A percentile compares a stretch with the other conserved stretches of the same genome.
These are phyloP conservation scores for Capronia americana DNA, from an alignment of 2,329 filamentous ascomycete species.

Conservation along the genomic window DNA sequence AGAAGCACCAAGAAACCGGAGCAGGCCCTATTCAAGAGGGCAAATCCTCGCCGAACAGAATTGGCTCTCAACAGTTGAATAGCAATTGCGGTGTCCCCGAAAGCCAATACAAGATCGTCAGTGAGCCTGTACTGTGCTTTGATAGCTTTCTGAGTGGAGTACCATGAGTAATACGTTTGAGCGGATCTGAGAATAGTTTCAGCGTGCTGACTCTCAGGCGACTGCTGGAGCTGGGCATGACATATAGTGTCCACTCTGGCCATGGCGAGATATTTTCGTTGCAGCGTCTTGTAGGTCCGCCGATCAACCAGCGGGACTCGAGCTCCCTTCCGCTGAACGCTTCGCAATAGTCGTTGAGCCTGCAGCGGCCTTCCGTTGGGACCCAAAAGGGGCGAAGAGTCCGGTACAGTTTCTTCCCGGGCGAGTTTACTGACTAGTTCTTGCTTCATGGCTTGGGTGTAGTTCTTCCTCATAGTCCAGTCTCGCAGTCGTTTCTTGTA, in stretches of 20 bases:
- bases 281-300: neutral
- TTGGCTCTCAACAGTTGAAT: neutral
- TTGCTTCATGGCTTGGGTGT: conserved; percentile 9
- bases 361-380: conserved; percentile 3
- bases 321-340: neutral
- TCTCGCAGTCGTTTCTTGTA: conserved; percentile 15
- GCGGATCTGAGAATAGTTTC: conserved; percentile 2
- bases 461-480: conserved; percentile 14
- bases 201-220: neutral
- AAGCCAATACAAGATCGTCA: fast-evolving
- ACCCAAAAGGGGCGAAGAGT: neutral
- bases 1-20: neutral
- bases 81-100: neutral
- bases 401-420: neutral
- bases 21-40: conserved; percentile 1
- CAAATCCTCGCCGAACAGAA: conserved; percentile 2
- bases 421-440: conserved; percentile 1
- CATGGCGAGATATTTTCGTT: too few species aligned
- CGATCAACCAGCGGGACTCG: neutral
- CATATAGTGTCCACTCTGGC: neutral
- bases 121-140: neutral
- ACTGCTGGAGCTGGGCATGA: conserved; percentile 1
- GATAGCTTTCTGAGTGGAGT: neutral
- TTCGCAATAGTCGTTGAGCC: conserved; percentile 6
- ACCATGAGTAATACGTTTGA: conserved; percentile 11